Evolutionary conservation across 164 flowering plant genomes (phyloP).

Genomic region (Stephania yunnanensis): DNA sequence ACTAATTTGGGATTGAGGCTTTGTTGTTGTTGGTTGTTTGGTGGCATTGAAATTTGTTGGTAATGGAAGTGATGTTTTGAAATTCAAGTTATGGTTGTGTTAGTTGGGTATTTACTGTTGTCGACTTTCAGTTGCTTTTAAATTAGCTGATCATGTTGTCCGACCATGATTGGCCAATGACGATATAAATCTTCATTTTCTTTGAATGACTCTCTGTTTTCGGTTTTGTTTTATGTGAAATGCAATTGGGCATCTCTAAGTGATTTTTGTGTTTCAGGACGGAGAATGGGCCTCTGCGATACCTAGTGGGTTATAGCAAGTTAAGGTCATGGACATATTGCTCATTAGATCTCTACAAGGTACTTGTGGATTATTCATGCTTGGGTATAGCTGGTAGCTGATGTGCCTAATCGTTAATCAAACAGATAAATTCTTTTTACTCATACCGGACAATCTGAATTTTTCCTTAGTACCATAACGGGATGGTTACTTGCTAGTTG

Average conservation of each 20-base stretch:
- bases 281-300: slow-evolving; percentile 59
- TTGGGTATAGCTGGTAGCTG: too few relatives aligned
- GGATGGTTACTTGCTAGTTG: background rate
- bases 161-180: background rate
- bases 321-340: slow-evolving; percentile 78
- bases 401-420: background rate
- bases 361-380: slow-evolving; percentile 11
- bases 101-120: too few relatives aligned
- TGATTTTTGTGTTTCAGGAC: slow-evolving; percentile 32
- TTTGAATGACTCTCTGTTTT: background rate
- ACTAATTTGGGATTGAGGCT: too few relatives aligned
- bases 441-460: background rate
- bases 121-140: too few relatives aligned
- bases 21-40: too few relatives aligned
- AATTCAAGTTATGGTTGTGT: background rate
- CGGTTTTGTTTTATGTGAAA: background rate
- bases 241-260: slow-evolving; percentile 3
- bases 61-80: too few relatives aligned
- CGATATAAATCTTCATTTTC: background rate
- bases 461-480: background rate
- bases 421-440: background rate
- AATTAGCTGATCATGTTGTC: background rate
- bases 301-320: slow-evolving; percentile 79
- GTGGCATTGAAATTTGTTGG: too few relatives aligned
- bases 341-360: slow-evolving; percentile 90